Conservation (phyloP, 2,329 filamentous ascomycete genomes). For the Aspergillus unguis region DNA sequence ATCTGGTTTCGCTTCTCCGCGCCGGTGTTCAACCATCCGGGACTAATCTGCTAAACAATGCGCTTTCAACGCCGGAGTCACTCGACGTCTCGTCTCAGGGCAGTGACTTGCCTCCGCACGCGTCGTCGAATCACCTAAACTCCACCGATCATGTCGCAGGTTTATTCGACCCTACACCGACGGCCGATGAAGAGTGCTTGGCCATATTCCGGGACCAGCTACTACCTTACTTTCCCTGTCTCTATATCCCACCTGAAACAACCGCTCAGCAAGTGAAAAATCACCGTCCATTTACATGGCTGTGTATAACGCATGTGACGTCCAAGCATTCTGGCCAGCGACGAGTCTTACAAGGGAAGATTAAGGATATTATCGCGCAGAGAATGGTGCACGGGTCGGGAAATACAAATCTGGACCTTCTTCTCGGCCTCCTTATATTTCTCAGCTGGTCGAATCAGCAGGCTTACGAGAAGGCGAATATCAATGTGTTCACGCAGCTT, state of each 20-base stretch:
- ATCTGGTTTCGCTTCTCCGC: conserved; percentile 25
- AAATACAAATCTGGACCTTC: conserved; percentile 44
- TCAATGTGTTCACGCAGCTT: conserved; percentile 14
- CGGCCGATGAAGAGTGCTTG: conserved; percentile 34
- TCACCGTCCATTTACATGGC: conserved; percentile 50
- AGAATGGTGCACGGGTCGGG: conserved; percentile 48
- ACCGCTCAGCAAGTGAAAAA: conserved; percentile 29
- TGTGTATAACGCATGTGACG: conserved; percentile 49
- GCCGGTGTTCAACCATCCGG: neutral
- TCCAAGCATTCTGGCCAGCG: conserved; percentile 45
- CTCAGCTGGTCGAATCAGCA: conserved; percentile 40
- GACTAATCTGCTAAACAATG: neutral
- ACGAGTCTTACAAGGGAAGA: conserved; percentile 37
- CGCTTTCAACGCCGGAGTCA: conserved; percentile 1
- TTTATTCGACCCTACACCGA: neutral
- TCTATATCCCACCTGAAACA: conserved; percentile 37
- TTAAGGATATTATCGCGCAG: conserved; percentile 47
- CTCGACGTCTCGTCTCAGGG: neutral
- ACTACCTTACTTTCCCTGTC: conserved; percentile 47
- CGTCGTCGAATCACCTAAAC: no score
- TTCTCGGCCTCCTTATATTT: conserved; percentile 50
- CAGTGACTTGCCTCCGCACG: neutral
- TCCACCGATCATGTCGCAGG: conserved; percentile 20
- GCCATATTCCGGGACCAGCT: conserved; percentile 42
- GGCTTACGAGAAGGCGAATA: conserved; percentile 12